Evolutionary conservation across 176 grass and related monocot genomes (phyloP).

Genomic region (Carex pumila): DNA sequence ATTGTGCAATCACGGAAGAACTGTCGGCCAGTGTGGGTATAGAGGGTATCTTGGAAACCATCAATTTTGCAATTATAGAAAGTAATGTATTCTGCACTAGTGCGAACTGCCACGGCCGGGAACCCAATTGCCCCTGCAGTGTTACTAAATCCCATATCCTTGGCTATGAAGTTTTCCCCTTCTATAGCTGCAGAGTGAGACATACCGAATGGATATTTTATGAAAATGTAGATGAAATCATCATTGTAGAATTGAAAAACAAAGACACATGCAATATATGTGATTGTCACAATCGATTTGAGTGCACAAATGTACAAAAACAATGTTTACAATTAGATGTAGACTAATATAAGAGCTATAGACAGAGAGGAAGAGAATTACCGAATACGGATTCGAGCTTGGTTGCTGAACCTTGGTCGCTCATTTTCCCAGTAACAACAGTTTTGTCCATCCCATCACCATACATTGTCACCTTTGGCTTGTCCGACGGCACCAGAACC

Average conservation of each 20-base stretch:
- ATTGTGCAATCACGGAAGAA: constrained; percentile 86
- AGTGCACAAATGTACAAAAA: no score
- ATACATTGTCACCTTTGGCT: constrained; percentile 68
- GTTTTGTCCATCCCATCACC: constrained; percentile 55
- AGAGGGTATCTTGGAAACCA: constrained; percentile 77
- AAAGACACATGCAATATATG: no score
- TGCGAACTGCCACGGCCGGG: constrained; percentile 65
- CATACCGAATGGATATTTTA: no score
- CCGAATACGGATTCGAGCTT: constrained; percentile 42
- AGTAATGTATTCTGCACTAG: constrained; percentile 40
- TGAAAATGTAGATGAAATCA: neutral
- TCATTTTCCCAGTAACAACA: constrained; percentile 45
- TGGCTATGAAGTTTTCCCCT: constrained; percentile 61
- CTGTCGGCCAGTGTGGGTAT: constrained; percentile 44
- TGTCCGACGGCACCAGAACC: constrained; percentile 53
- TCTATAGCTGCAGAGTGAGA: constrained; percentile 33
- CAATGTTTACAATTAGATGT: no score
- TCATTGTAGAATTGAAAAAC: neutral
- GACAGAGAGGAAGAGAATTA: neutral
- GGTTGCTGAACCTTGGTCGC: constrained; percentile 47
- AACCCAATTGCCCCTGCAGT: constrained; percentile 56
- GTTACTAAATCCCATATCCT: constrained; percentile 83
- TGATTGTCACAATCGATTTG: no score
- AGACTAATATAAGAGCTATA: neutral
- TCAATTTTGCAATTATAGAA: constrained; percentile 69